A percentile compares a stretch with the other conserved stretches of the same genome.
phyloP scores from a whole-genome alignment of 495 filamentous ascomycete species.

The Penicillium maclennaniae region DNA sequence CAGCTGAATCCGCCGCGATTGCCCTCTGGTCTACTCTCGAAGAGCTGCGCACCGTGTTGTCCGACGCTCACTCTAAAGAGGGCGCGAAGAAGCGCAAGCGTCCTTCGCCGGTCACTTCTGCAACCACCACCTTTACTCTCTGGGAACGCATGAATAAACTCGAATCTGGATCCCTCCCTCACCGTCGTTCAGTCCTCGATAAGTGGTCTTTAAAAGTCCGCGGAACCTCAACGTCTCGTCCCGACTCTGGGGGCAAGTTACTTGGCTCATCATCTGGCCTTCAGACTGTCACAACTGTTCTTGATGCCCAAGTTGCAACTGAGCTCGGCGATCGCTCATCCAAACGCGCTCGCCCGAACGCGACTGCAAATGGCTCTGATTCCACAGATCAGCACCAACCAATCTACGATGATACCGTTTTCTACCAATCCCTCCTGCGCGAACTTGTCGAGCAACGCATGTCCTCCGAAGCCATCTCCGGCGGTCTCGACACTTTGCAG shows the following conservation, averaged over 20 bases:
- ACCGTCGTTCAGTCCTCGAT: slow-evolving; percentile 42
- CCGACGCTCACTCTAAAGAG: slow-evolving; percentile 45
- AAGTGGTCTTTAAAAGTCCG: slow-evolving; percentile 54
- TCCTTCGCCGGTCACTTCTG: slow-evolving; percentile 42
- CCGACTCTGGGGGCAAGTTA: slow-evolving; percentile 44
- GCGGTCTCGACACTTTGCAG: slow-evolving; percentile 40
- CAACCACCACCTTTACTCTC: slow-evolving; percentile 52
- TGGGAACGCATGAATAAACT: slow-evolving; percentile 70
- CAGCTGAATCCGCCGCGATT: slow-evolving; percentile 83
- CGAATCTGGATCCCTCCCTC: slow-evolving; percentile 48
- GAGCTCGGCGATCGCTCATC: slow-evolving; percentile 62
- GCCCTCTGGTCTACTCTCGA: slow-evolving; percentile 83
- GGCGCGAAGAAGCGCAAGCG: slow-evolving; percentile 58
- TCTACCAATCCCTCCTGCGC: slow-evolving; percentile 88
- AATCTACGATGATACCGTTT: slow-evolving; percentile 88
- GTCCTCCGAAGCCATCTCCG: slow-evolving; percentile 44
- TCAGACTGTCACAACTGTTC: slow-evolving; percentile 64
- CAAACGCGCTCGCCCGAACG: slow-evolving; percentile 44
- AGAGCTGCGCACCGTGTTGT: slow-evolving; percentile 60
- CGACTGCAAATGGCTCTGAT: slow-evolving; percentile 1
- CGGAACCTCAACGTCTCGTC: slow-evolving; percentile 33
- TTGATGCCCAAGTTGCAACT: slow-evolving; percentile 68
- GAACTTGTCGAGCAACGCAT: slow-evolving; percentile 86
- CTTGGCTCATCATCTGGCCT: slow-evolving; percentile 36
- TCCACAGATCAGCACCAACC: slow-evolving; percentile 18